A percentile compares a stretch with the other conserved stretches of the same genome.
Evolutionary conservation across 2,329 filamentous ascomycete species (phyloP).

Genomic region (Aspergillus hiratsukae): DNA sequence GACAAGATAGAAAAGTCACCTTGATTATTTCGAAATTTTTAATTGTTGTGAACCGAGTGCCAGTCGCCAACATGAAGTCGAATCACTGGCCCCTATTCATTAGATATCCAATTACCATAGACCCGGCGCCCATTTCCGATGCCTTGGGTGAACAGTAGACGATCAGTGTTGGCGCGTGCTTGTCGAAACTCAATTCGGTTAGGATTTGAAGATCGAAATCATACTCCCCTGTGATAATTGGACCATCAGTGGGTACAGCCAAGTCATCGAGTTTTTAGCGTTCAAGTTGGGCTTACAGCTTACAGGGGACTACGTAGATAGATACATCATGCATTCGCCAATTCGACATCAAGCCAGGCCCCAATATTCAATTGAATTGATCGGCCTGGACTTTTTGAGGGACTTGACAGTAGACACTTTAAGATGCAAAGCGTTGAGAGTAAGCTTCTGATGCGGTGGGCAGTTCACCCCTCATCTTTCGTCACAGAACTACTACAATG

Average conservation of each 20-base stretch:
- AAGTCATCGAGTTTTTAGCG: not conserved
- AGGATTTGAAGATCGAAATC: not conserved
- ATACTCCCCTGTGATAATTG: not conserved
- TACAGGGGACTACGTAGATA: not conserved
- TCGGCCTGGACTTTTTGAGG: too few relatives aligned
- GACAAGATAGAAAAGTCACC: not conserved
- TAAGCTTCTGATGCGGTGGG: too few relatives aligned
- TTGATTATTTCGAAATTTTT: not conserved
- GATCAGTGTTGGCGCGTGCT: conserved; percentile 29
- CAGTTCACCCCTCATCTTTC: not conserved
- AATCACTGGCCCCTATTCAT: not conserved
- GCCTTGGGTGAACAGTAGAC: conserved; percentile 25
- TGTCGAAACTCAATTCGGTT: conserved; percentile 30
- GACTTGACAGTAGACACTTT: too few relatives aligned
- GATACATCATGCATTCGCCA: not conserved
- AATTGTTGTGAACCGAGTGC: not conserved
- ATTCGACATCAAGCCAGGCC: not conserved
- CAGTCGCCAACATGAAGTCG: not conserved
- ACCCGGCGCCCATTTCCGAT: conserved; percentile 18
- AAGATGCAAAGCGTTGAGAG: not conserved
- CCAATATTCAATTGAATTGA: not conserved
- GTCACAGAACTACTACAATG: not conserved
- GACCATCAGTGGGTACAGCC: not conserved
- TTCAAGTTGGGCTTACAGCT: not conserved
- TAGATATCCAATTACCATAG: not conserved